Conservation (phyloP, 371 early-diverging fungal species). For the Mucor racemosus region DNA sequence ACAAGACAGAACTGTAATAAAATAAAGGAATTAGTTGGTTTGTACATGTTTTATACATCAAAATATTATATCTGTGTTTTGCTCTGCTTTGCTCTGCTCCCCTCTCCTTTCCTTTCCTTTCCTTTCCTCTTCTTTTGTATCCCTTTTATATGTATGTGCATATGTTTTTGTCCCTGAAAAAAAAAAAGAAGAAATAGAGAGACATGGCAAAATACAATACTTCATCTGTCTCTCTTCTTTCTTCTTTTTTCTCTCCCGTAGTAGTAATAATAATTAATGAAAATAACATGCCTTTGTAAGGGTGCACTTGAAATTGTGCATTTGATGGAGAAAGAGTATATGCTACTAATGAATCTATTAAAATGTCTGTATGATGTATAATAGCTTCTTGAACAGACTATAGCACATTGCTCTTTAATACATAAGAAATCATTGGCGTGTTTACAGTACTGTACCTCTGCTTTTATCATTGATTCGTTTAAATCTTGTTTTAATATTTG, state of each 20-base stretch:
- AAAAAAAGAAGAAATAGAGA: not conserved
- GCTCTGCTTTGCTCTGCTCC: not conserved
- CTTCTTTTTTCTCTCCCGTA: not conserved
- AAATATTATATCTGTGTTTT: not conserved
- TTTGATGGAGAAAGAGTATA: constrained; percentile 18
- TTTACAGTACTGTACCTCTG: not conserved
- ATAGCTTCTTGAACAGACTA: constrained; percentile 23
- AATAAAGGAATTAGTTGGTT: not conserved
- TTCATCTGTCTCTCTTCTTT: not conserved
- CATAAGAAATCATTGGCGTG: too few relatives aligned
- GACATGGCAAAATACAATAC: too few relatives aligned
- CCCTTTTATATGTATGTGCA: constrained; percentile 5
- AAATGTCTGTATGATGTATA: constrained; percentile 19
- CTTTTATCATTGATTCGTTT: constrained; percentile 6
- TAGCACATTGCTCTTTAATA: not conserved
- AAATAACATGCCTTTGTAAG: constrained; percentile 25
- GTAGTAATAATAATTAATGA: not conserved
- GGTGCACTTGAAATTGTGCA: constrained; percentile 11
- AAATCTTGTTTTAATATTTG: constrained; percentile 21
- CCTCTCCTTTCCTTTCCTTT: not conserved
- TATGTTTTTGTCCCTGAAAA: constrained; percentile 1
- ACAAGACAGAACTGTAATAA: not conserved
- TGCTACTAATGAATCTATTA: constrained; percentile 19
- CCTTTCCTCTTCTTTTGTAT: not conserved
- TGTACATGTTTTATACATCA: too few relatives aligned